A percentile compares a stretch with the other conserved stretches of the same genome.
These are phyloP conservation scores for Rhipidocladum racemiflorum DNA, from an alignment of 176 grass and related monocot genomes.

Conservation along the genomic window DNA sequence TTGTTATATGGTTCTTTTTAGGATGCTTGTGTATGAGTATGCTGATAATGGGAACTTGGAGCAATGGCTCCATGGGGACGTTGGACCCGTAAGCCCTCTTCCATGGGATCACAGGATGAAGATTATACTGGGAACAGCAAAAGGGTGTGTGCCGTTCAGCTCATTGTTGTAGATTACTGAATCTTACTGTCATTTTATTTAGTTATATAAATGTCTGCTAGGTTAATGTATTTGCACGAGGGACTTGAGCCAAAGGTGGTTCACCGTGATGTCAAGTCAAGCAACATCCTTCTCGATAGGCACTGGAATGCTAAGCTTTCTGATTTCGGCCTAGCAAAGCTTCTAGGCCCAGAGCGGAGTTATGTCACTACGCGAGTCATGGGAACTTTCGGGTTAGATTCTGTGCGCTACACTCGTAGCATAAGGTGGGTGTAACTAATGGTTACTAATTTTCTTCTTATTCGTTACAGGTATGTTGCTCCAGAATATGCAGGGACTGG, in stretches of 20 bases:
- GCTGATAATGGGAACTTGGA: slow-evolving; percentile 92
- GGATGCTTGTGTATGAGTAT: slow-evolving; percentile 97
- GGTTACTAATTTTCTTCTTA: slow-evolving; percentile 15
- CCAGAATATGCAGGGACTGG: slow-evolving; percentile 96
- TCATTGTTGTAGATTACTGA: background rate
- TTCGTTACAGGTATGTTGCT: slow-evolving; percentile 71
- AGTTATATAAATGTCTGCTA: slow-evolving; percentile 26
- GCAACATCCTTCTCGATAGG: slow-evolving; percentile 91
- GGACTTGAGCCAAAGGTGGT: slow-evolving; percentile 95
- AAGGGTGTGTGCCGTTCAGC: slow-evolving; percentile 49
- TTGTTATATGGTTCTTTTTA: slow-evolving; percentile 26
- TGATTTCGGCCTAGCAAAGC: slow-evolving; percentile 91
- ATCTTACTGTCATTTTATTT: background rate
- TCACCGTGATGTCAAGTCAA: slow-evolving; percentile 96
- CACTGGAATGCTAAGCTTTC: slow-evolving; percentile 92
- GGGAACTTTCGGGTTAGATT: slow-evolving; percentile 95
- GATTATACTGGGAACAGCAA: slow-evolving; percentile 83
- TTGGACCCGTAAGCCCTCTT: slow-evolving; percentile 76
- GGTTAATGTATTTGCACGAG: slow-evolving; percentile 95
- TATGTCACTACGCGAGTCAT: slow-evolving; percentile 96
- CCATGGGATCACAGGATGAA: slow-evolving; percentile 86
- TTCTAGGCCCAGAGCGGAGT: slow-evolving; percentile 67
- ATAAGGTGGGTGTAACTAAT: background rate
- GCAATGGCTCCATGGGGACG: slow-evolving; percentile 90
- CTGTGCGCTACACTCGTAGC: background rate